phyloP scores from a whole-genome alignment of 2,329 filamentous ascomycete genomes.

The Phaeosphaeriaceae sp. region DNA sequence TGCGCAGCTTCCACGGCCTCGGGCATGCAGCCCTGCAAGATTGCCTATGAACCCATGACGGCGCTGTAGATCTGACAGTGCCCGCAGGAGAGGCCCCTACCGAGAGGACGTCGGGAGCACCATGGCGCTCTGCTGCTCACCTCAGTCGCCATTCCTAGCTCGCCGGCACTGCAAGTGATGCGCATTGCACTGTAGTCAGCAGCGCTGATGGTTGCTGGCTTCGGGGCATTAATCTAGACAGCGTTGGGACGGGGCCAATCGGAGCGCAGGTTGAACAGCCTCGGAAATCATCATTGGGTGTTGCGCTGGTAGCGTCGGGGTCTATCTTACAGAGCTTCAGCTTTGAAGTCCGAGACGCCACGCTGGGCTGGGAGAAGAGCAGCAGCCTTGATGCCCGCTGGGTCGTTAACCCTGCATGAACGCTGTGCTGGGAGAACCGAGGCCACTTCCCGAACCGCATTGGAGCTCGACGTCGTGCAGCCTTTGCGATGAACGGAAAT shows the following conservation, averaged over 20 bases:
- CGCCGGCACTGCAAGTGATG: slow-evolving; percentile 14
- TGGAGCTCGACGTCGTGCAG: neutral
- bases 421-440: neutral
- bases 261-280: slow-evolving; percentile 19
- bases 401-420: neutral
- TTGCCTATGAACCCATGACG: slow-evolving; percentile 9
- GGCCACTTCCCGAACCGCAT: neutral
- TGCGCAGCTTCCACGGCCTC: slow-evolving; percentile 12
- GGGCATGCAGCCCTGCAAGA: slow-evolving; percentile 27
- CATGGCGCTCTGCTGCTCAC: slow-evolving; percentile 18
- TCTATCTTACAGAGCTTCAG: slow-evolving; percentile 23
- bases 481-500: neutral
- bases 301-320: slow-evolving; percentile 23
- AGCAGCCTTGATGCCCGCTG: neutral
- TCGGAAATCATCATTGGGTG: slow-evolving; percentile 24
- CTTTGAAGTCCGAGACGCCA: slow-evolving; percentile 33
- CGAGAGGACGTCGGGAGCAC: slow-evolving; percentile 8
- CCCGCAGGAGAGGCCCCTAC: slow-evolving; percentile 17
- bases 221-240: slow-evolving; percentile 24
- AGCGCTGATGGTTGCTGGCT: slow-evolving; percentile 23
- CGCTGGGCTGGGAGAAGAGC: neutral
- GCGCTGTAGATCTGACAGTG: slow-evolving; percentile 5
- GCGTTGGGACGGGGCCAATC: slow-evolving; percentile 24
- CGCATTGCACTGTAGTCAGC: slow-evolving; percentile 28
- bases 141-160: slow-evolving; percentile 23